Conservation (phyloP, 1,284 basidiomycete genomes). For the Veloporphyrellus conicus region DNA sequence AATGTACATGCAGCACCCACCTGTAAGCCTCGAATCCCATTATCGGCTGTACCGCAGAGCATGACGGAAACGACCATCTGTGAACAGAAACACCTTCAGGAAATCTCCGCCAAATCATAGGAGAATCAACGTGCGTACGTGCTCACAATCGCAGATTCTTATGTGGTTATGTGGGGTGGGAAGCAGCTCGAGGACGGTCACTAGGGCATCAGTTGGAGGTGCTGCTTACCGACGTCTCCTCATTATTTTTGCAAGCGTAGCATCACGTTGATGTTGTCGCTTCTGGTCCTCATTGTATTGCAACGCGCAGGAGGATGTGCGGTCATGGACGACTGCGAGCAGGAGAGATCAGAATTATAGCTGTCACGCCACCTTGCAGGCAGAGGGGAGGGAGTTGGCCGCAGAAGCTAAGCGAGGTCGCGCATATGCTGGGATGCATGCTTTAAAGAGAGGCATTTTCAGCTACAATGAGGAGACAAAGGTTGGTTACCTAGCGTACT, state of each 20-base stretch:
- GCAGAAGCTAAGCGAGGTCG: conserved; percentile 31
- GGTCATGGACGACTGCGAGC: conserved; percentile 25
- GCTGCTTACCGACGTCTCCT: conserved; percentile 23
- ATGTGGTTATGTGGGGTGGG: conserved; percentile 21
- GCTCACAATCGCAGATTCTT: conserved; percentile 26
- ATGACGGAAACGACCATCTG: conserved; percentile 16
- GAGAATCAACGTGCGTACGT: conserved; percentile 20
- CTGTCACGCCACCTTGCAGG: conserved; percentile 31
- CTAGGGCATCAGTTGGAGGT: conserved; percentile 13
- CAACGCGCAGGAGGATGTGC: conserved; percentile 25
- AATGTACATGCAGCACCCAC: conserved; percentile 28
- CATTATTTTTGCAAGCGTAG: conserved; percentile 29
- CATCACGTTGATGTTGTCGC: conserved; percentile 32
- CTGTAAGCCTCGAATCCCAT: conserved; percentile 24
- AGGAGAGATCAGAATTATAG: conserved; percentile 23
- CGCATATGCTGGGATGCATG: conserved; percentile 21
- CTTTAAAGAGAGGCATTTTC: conserved; percentile 18
- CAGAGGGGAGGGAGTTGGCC: conserved; percentile 26
- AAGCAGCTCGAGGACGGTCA: conserved; percentile 17
- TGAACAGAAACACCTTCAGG: conserved; percentile 13
- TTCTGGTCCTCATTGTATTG: conserved; percentile 26
- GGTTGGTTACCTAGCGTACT: conserved; percentile 4
- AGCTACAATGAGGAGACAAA: conserved; percentile 11
- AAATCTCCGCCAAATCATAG: conserved; percentile 31
- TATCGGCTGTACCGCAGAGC: conserved; percentile 24